These are phyloP conservation scores for Colletotrichum orbiculare DNA, from an alignment of 2,329 filamentous ascomycete genomes.

Conservation along the genomic window DNA sequence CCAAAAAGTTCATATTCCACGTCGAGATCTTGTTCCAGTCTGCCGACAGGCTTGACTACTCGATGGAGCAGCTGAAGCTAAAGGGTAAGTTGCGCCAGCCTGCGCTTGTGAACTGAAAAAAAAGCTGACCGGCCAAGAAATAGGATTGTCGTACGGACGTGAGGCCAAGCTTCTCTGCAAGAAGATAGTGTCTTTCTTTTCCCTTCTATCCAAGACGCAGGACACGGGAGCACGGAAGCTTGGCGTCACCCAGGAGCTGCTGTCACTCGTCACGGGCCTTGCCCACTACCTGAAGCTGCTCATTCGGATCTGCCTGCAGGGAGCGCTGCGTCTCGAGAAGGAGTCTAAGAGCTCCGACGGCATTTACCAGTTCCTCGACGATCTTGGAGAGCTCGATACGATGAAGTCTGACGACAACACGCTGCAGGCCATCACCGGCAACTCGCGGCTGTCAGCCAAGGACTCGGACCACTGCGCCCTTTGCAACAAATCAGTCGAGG, in stretches of 20 bases:
- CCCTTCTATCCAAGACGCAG: slow-evolving; percentile 92
- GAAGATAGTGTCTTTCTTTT: slow-evolving; percentile 98
- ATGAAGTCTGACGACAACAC: slow-evolving; percentile 78
- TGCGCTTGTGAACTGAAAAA: background rate
- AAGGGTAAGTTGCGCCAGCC: slow-evolving; percentile 70
- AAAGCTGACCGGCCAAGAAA: slow-evolving; percentile 21
- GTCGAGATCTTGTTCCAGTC: slow-evolving; percentile 93
- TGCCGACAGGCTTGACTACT: slow-evolving; percentile 84
- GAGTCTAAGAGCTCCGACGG: slow-evolving; percentile 81
- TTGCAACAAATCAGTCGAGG: slow-evolving; percentile 91
- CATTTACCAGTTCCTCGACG: slow-evolving; percentile 83
- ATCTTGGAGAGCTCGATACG: slow-evolving; percentile 84
- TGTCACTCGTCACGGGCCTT: slow-evolving; percentile 95
- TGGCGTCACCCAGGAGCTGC: slow-evolving; percentile 95
- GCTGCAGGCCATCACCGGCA: slow-evolving; percentile 73
- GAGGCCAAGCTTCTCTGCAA: slow-evolving; percentile 99
- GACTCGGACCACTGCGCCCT: slow-evolving; percentile 85
- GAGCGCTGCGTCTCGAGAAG: slow-evolving; percentile 88
- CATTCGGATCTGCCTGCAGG: slow-evolving; percentile 96
- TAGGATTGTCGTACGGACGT: slow-evolving; percentile 88
- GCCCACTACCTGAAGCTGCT: slow-evolving; percentile 98
- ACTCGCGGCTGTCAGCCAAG: slow-evolving; percentile 75
- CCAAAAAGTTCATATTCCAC: slow-evolving; percentile 95
- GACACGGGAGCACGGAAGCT: slow-evolving; percentile 90
- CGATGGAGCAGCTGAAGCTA: slow-evolving; percentile 74